Percentiles rank a stretch among this genome's conserved stretches.
These are phyloP conservation scores for Gracilariopsis chorda DNA, from an alignment of 23 red algal genomes.

Conservation along the genomic window DNA sequence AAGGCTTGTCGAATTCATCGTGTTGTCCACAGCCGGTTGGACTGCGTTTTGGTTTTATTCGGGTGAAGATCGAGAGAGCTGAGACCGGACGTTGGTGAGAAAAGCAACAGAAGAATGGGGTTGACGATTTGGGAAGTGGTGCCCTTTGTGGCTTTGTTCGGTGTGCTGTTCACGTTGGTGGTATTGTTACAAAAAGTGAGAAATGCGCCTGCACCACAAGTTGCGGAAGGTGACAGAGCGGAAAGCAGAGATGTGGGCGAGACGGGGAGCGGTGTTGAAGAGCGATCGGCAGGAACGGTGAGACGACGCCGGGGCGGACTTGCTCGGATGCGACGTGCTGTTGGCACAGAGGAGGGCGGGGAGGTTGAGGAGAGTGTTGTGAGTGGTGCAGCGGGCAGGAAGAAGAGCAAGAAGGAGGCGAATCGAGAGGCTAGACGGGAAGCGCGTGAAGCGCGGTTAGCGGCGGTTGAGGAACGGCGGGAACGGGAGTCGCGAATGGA, in stretches of 20 bases:
- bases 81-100: too few relatives aligned
- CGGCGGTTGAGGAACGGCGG: slow-evolving; percentile 10
- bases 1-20: too few relatives aligned
- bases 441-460: slow-evolving; percentile 36
- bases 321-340: slow-evolving; percentile 30
- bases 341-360: neutral
- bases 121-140: neutral
- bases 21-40: too few relatives aligned
- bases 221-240: neutral
- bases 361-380: neutral
- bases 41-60: too few relatives aligned
- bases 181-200: neutral
- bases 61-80: too few relatives aligned
- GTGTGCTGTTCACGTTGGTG: neutral
- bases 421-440: slow-evolving; percentile 56
- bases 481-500: slow-evolving; percentile 28
- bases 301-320: slow-evolving; percentile 52
- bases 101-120: too few relatives aligned
- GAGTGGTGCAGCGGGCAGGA: neutral
- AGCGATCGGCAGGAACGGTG: neutral
- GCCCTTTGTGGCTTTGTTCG: neutral
- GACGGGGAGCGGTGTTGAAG: too few relatives aligned
- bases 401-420: slow-evolving; percentile 76
- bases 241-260: too few relatives aligned
- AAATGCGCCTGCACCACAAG: neutral